phyloP scores from a whole-genome alignment of 2,329 filamentous ascomycete species.

The Beauveria brongniartii region DNA sequence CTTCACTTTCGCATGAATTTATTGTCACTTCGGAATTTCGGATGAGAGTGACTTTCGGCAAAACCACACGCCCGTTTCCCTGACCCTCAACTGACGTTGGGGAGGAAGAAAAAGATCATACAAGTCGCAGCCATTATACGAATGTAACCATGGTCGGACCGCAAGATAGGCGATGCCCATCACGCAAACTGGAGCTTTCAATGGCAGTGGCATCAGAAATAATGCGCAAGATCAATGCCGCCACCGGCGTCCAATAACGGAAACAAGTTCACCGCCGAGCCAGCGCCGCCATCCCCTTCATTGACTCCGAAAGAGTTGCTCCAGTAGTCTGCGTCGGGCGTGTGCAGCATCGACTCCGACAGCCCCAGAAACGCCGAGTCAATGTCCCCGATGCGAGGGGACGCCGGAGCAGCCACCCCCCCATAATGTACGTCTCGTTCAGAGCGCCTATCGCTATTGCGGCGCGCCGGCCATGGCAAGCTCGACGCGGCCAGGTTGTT shows the following conservation, averaged over 20 bases:
- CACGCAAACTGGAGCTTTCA: neutral
- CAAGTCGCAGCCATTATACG: too few species aligned
- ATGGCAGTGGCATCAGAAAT: slow-evolving; percentile 18
- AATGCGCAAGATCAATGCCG: slow-evolving; percentile 42
- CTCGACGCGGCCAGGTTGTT: neutral
- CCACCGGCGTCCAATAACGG: slow-evolving; percentile 42
- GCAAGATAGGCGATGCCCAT: neutral
- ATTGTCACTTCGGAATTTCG: neutral
- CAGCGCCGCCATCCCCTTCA: slow-evolving; percentile 31
- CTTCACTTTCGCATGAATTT: neutral
- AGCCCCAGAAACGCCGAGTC: slow-evolving; percentile 32
- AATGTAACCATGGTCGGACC: too few species aligned
- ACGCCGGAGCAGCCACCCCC: slow-evolving; percentile 21
- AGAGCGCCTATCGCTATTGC: neutral
- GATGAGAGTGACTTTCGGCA: neutral
- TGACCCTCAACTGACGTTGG: neutral
- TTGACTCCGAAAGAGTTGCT: slow-evolving; percentile 24
- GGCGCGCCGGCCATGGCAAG: neutral
- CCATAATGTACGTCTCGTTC: slow-evolving; percentile 13
- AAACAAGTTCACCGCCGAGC: slow-evolving; percentile 41
- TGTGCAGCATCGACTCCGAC: slow-evolving; percentile 30
- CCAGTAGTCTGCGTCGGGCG: slow-evolving; percentile 33
- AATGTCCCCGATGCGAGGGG: slow-evolving; percentile 27
- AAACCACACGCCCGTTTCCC: neutral
- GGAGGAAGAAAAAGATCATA: too few species aligned